phyloP scores from a whole-genome alignment of 2,329 filamentous ascomycete species.

The Paecilomyces sp. region DNA sequence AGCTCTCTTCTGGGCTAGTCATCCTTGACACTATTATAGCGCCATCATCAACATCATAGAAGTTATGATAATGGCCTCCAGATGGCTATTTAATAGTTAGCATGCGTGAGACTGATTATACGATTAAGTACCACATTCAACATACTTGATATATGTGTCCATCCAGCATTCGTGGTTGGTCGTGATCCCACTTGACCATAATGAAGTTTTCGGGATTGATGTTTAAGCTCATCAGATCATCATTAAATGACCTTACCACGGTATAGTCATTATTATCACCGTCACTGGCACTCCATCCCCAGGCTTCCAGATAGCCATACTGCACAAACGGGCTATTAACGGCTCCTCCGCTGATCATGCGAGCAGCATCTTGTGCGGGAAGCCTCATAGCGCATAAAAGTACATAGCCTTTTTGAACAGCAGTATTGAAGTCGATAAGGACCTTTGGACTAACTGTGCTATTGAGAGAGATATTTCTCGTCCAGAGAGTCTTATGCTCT shows the following conservation, averaged over 20 bases:
- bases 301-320: neutral
- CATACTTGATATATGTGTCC: neutral
- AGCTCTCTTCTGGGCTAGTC: neutral
- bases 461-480: neutral
- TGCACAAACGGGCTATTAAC: neutral
- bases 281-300: neutral
- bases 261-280: neutral
- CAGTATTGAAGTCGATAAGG: neutral
- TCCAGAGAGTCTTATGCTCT: neutral
- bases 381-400: neutral
- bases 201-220: neutral
- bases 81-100: neutral
- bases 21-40: neutral
- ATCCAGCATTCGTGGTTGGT: neutral
- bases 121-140: neutral
- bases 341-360: neutral
- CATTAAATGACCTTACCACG: neutral
- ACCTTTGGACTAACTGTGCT: neutral
- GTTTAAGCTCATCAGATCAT: neutral
- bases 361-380: neutral
- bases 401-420: neutral
- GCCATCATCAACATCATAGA: neutral
- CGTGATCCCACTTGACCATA: neutral
- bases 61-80: neutral
- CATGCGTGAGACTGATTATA: neutral